Base-by-base conservation (phyloP, 345 rosid species). In the Clarkia xantiana region DNA sequence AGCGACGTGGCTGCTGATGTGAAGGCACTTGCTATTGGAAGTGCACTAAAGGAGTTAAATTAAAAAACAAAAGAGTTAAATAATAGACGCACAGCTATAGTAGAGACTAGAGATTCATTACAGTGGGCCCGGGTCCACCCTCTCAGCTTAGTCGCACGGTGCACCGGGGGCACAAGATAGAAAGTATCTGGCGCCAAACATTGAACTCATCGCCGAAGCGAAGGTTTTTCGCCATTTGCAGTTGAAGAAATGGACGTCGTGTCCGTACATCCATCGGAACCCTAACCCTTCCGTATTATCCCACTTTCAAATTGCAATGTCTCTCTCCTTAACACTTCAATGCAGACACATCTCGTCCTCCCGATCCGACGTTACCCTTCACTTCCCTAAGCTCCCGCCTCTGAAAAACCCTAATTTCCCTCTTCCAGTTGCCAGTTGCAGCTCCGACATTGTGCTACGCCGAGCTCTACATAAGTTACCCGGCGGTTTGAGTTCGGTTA, bases 261-360 rank as follows among this genome's bases (percentile, higher is more conserved):
- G 18, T 9, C 47, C 42, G 9, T 23, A 42, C 18, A 19, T 12
- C 38, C 38, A 7, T 20, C 53, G 0, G 41, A 55, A 36, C 38
- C 52, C 52, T 55, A 47, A 34, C 15, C 56, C 16, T 11, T 6
- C 22, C 47, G 8, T 14, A 1, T 15, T 39, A 40, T 36, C 55
- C 29, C 20, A 15, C 20, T 41, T 4, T 14, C n/a, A 11, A 18
- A 39, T 34, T n/a, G 14, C 59, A 6, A 55, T 55, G 59, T 1
- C 52, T 3, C 51, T 55, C 20, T 38, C 41, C 29, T 14, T 46
- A 16, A 12, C 52, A 14, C 42, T 44, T n/a, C 59, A 55, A 19
- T 41, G 48, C 51, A 43, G 40, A 14, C 1, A 41, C 45, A 10
- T 51, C 3, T 18, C 45, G 34, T 15, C 52, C 19, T 51, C 36